These are phyloP conservation scores for Tetradesmus obliquus DNA, from an alignment of 139 green algal genomes.

Conservation along the genomic window DNA sequence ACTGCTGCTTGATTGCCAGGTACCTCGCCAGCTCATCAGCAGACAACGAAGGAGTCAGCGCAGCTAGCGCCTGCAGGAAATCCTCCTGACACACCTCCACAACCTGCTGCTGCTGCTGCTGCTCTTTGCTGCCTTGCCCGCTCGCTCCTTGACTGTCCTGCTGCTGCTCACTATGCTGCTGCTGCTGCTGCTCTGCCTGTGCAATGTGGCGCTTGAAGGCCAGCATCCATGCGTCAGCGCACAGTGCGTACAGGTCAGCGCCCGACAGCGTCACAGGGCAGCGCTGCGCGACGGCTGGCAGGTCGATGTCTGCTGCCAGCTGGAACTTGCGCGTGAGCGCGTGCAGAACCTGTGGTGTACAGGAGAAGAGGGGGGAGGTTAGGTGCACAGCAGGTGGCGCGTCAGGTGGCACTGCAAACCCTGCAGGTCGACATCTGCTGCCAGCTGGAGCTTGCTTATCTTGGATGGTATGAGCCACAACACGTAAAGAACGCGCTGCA, in stretches of 20 bases:
- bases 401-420: too few species aligned
- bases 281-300: conserved; percentile 66
- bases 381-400: not conserved
- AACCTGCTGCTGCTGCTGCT: not conserved
- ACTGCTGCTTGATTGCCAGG: conserved; percentile 75
- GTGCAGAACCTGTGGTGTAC: conserved; percentile 68
- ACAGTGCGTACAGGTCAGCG: conserved; percentile 96
- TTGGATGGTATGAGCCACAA: not conserved
- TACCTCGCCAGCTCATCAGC: conserved; percentile 85
- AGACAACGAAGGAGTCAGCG: conserved; percentile 85
- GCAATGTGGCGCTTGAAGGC: conserved; percentile 70
- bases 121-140: not conserved
- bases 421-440: not conserved
- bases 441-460: conserved; percentile 37
- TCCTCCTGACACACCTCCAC: conserved; percentile 75
- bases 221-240: conserved; percentile 92
- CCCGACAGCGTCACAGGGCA: conserved; percentile 82
- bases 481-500: too few species aligned
- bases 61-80: conserved; percentile 71
- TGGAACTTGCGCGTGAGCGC: conserved; percentile 93
- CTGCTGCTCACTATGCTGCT: conserved; percentile 6
- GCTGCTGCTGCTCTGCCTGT: not conserved
- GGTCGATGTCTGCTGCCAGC: conserved; percentile 74
- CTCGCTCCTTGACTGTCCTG: not conserved
- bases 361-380: conserved; percentile 6